Evolutionary conservation across 1,139 yeast genomes (phyloP), one percentile per base, ranked within the genome.

Genomic region (Candida labiduridarum): DNA sequence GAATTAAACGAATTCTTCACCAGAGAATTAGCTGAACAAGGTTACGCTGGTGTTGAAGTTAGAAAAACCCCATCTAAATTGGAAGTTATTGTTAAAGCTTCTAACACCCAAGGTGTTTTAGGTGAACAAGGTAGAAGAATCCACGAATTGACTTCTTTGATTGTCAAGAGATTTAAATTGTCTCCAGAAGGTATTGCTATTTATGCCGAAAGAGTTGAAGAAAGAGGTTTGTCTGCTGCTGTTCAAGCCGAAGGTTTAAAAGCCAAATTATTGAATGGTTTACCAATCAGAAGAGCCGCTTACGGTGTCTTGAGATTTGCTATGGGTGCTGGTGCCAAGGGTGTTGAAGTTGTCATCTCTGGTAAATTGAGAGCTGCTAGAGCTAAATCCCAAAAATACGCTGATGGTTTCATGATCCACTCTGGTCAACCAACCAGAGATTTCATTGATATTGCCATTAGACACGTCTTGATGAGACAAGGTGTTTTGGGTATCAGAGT

Each of bases 121-220:
- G 99, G 99, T 84, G 98, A 92, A 84, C 92, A 92, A 78, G 99
- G 99, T 82, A 92, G 99, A 86, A 91, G 98, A 85, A 89, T 95
- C 84, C 96, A 94, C 78, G 99, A 94, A 84, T 88, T 94, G 77
- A 94, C 98, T 68, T 85, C 96, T 68, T 87, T 94, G 74, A 87
- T 94, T 74, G 96, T 90, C 84, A 95, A 94, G 89, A 92, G 99
- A 87, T 95, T 94, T 94, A 88, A 87, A 83, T 85, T 89, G 78
- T 83, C 90, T 67, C 95, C 92, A 78, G 97, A 94, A 76, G 84
- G 96, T 68, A 88, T 94, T 70, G 94, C 88, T 69, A 83, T 94
- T 76, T 94, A 84, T 84, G 99, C 98, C 72, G 99, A 94, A 86
- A 89, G 97, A 83, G 97, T 94, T 69, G 97, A 91, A 83, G 96